These are phyloP conservation scores for Tylopilus sp. DNA, from an alignment of 768 basidiomycete species.

Conservation along the genomic window DNA sequence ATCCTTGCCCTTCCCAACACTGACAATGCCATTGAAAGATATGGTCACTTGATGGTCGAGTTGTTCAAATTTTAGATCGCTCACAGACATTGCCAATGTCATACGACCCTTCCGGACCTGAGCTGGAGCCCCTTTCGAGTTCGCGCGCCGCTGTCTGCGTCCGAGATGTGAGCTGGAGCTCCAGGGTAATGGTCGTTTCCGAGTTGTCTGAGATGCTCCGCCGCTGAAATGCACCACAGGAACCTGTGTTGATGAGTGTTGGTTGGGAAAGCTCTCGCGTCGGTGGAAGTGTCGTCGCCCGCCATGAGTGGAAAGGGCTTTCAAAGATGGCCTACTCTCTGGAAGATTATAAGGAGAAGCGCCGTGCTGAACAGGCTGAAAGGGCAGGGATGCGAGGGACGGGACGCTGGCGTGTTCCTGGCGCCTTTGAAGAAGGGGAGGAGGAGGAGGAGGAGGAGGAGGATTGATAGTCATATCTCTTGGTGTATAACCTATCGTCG, in stretches of 20 bases:
- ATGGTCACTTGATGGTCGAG: slow-evolving; percentile 89
- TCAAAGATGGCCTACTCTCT: slow-evolving; percentile 62
- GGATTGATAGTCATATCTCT: slow-evolving; percentile 2
- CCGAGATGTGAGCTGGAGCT: slow-evolving; percentile 95
- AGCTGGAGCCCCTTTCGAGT: slow-evolving; percentile 34
- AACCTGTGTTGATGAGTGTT: slow-evolving; percentile 89
- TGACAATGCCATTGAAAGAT: slow-evolving; percentile 48
- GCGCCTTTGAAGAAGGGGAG: slow-evolving; percentile 26
- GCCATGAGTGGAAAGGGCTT: slow-evolving; percentile 96
- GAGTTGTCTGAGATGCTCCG: neutral
- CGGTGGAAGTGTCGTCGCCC: slow-evolving; percentile 75
- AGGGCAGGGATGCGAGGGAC: slow-evolving; percentile 7
- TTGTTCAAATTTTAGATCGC: slow-evolving; percentile 84
- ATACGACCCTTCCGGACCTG: slow-evolving; percentile 67
- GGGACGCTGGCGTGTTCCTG: slow-evolving; percentile 22
- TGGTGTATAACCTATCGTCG: no score
- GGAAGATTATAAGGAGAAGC: slow-evolving; percentile 74
- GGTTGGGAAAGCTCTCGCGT: slow-evolving; percentile 69
- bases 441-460: slow-evolving; percentile 18
- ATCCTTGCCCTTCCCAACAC: neutral
- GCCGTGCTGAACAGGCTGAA: slow-evolving; percentile 33
- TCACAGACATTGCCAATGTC: slow-evolving; percentile 66
- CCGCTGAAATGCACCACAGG: slow-evolving; percentile 36
- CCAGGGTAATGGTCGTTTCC: slow-evolving; percentile 46
- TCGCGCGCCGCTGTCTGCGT: slow-evolving; percentile 53